These are phyloP conservation scores for Lentinula raphanica DNA, from an alignment of 768 basidiomycete genomes.

Conservation along the genomic window DNA sequence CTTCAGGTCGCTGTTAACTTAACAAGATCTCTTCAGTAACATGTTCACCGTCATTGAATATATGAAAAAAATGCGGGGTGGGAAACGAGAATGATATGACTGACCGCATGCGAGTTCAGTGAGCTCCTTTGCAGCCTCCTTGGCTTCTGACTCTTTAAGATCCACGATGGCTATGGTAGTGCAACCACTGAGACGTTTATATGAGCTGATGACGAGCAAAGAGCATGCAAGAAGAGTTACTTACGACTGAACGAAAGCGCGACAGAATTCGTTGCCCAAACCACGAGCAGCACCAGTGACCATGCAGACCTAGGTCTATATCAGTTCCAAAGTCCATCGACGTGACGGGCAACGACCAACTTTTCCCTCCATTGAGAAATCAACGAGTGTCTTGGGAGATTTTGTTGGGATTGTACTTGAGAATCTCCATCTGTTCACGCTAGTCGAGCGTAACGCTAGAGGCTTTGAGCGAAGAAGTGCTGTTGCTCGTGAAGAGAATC, in stretches of 20 bases:
- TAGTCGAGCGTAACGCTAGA: neutral
- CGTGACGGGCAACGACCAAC: constrained; percentile 27
- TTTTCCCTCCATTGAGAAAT: constrained; percentile 78
- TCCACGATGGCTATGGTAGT: constrained; percentile 78
- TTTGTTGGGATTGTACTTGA: neutral
- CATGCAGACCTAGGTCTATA: constrained; percentile 68
- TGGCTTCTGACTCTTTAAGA: constrained; percentile 64
- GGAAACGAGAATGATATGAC: constrained; percentile 14
- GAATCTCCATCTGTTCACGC: neutral
- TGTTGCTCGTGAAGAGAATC: constrained; percentile 15
- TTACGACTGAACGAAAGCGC: constrained; percentile 83
- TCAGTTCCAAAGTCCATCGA: neutral
- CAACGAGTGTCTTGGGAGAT: constrained; percentile 49
- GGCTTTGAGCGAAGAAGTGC: constrained; percentile 4
- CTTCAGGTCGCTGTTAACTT: constrained; percentile 52
- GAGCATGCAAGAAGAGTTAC: constrained; percentile 19
- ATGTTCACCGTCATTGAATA: neutral
- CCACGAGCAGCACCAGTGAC: constrained; percentile 93
- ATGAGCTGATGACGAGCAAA: neutral
- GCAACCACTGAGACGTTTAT: constrained; percentile 57
- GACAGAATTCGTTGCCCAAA: constrained; percentile 85
- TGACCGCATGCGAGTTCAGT: constrained; percentile 44
- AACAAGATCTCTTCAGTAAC: constrained; percentile 12
- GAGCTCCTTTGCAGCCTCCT: constrained; percentile 67
- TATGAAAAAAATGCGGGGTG: neutral